These are phyloP conservation scores for Jamesozyma hellenica DNA, from an alignment of 805 yeast genomes.

Conservation along the genomic window DNA sequence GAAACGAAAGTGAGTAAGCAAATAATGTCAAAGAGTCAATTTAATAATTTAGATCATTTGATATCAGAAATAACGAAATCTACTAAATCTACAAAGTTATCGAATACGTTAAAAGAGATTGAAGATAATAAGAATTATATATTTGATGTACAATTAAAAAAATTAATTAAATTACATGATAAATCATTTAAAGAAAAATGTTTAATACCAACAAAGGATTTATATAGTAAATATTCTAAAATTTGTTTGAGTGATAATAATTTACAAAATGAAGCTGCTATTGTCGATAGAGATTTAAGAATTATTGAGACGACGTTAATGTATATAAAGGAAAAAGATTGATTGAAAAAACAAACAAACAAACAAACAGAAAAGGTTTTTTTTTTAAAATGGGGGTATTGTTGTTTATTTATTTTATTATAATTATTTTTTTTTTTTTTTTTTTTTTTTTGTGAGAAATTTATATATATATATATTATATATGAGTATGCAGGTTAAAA, in stretches of 20 bases:
- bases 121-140: conserved; percentile 22
- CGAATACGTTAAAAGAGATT: conserved; percentile 16
- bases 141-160: conserved; percentile 18
- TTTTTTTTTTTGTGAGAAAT: no score
- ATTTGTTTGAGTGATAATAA: conserved; percentile 24
- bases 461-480: no score
- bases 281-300: conserved; percentile 60
- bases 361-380: no score
- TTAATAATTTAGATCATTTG: conserved; percentile 4
- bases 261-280: conserved; percentile 52
- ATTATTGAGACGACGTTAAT: conserved; percentile 51
- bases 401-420: no score
- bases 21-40: neutral
- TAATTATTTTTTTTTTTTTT: no score
- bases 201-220: conserved; percentile 13
- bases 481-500: no score
- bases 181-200: conserved; percentile 18
- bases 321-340: conserved; percentile 27
- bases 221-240: conserved; percentile 15
- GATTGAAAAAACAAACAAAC: neutral
- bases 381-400: no score
- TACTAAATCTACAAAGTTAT: conserved; percentile 6
- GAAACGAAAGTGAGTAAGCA: no score
- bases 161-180: conserved; percentile 23
- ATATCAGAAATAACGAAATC: conserved; percentile 4